Conservation (phyloP, 352 stramenopile genomes). For the Phytopythium delawarense region DNA sequence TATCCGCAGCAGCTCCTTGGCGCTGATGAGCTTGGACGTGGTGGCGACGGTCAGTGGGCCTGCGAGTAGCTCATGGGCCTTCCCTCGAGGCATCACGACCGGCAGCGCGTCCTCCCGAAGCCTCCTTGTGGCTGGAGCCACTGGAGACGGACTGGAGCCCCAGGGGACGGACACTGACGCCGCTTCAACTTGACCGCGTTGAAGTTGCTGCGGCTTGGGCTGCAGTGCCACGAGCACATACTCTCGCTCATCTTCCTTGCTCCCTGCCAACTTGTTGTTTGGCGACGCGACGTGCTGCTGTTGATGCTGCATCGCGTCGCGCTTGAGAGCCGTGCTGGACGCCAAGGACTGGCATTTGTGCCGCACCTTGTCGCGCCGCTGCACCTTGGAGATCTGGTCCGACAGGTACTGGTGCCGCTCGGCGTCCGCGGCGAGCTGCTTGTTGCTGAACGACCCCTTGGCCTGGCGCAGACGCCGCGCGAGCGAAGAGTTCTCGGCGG, state of each 20-base stretch:
- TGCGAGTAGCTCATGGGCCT: not conserved
- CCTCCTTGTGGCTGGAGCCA: slow-evolving; percentile 1
- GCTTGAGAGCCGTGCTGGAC: slow-evolving; percentile 9
- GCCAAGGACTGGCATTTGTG: slow-evolving; percentile 30
- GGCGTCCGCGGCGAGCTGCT: slow-evolving; percentile 43
- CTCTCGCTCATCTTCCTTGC: slow-evolving; percentile 3
- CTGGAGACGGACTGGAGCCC: slow-evolving; percentile 2
- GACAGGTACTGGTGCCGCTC: slow-evolving; percentile 41
- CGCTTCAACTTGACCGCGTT: slow-evolving; percentile 3
- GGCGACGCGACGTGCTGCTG: not conserved
- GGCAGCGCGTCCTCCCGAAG: slow-evolving; percentile 13
- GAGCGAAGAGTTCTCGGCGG: slow-evolving; percentile 45
- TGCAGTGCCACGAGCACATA: slow-evolving; percentile 9
- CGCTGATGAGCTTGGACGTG: slow-evolving; percentile 41
- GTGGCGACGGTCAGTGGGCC: slow-evolving; percentile 31
- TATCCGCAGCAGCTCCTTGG: slow-evolving; percentile 29
- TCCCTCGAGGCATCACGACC: not conserved
- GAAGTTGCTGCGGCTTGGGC: slow-evolving; percentile 4
- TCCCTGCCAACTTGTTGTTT: not conserved
- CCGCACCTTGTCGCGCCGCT: slow-evolving; percentile 33
- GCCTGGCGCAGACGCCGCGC: slow-evolving; percentile 28
- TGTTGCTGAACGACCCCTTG: slow-evolving; percentile 40
- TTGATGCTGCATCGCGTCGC: not conserved
- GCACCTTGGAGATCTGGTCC: slow-evolving; percentile 54
- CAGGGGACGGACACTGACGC: slow-evolving; percentile 5